phyloP scores from a whole-genome alignment of 192 early-diverging fungal genomes.

The Coemansia sp. region DNA sequence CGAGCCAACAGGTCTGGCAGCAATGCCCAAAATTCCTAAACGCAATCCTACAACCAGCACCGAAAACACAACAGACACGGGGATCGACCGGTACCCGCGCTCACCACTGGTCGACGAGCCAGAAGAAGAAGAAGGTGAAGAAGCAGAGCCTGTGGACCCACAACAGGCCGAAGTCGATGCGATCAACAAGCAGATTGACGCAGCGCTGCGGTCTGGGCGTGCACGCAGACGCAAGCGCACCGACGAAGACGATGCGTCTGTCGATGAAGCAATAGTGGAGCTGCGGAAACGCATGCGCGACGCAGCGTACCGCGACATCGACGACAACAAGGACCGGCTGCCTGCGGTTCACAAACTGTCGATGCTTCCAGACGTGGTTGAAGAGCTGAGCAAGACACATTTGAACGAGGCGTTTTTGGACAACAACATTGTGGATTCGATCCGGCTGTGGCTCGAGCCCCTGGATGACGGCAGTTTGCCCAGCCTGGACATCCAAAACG shows the following conservation, averaged over 20 bases:
- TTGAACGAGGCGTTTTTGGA: constrained; percentile 77
- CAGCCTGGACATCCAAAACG: constrained; percentile 82
- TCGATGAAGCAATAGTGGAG: constrained; percentile 53
- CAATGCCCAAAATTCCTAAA: constrained; percentile 52
- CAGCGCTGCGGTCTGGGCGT: constrained; percentile 39
- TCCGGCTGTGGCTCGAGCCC: constrained; percentile 89
- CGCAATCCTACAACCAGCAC: constrained; percentile 1
- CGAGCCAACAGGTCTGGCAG: constrained; percentile 2
- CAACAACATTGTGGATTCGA: constrained; percentile 78
- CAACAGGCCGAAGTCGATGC: constrained; percentile 50
- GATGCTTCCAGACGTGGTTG: constrained; percentile 51
- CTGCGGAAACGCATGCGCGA: constrained; percentile 56
- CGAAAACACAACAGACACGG: not conserved
- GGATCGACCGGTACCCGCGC: not conserved
- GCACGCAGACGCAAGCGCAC: constrained; percentile 47
- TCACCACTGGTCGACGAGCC: not conserved
- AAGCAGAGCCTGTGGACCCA: constrained; percentile 25
- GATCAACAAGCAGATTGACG: constrained; percentile 47
- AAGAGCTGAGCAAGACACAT: constrained; percentile 54
- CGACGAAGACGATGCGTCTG: constrained; percentile 49
- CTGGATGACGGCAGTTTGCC: constrained; percentile 85
- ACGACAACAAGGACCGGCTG: constrained; percentile 52
- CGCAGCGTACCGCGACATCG: constrained; percentile 51
- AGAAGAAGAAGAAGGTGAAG: constrained; percentile 5
- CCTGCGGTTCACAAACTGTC: constrained; percentile 55